phyloP scores from a whole-genome alignment of 768 basidiomycete genomes.

The Megacollybia marginata region DNA sequence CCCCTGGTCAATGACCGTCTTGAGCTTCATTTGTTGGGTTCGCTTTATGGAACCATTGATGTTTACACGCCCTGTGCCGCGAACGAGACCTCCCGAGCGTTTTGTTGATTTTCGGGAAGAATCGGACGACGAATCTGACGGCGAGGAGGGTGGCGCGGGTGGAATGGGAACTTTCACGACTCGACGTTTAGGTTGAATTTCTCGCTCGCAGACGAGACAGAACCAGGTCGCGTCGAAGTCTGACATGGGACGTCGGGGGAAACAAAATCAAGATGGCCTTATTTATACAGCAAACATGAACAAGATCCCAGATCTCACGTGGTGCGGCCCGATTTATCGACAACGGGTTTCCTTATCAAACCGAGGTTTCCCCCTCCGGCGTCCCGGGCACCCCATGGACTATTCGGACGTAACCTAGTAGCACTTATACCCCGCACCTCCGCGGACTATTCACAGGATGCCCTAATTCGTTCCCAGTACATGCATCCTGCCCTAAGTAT shows the following conservation, averaged over 20 bases:
- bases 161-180: slow-evolving; percentile 11
- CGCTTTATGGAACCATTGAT: slow-evolving; percentile 47
- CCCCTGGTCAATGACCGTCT: slow-evolving; percentile 65
- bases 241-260: slow-evolving; percentile 17
- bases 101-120: slow-evolving; percentile 24
- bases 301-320: too few species aligned
- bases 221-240: slow-evolving; percentile 61
- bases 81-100: slow-evolving; percentile 45
- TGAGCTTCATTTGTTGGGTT: slow-evolving; percentile 18
- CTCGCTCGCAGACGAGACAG: slow-evolving; percentile 72
- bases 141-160: slow-evolving; percentile 11
- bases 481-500: too few species aligned
- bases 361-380: too few species aligned
- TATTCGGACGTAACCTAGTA: too few species aligned
- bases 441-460: too few species aligned
- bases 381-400: too few species aligned
- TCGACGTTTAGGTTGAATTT: slow-evolving; percentile 73
- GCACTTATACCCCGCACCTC: too few species aligned
- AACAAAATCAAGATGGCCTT: neutral
- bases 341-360: too few species aligned
- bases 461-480: too few species aligned
- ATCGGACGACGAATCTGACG: slow-evolving; percentile 28
- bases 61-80: slow-evolving; percentile 59
- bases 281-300: too few species aligned
- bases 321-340: too few species aligned